Evolutionary conservation across 2,329 filamentous ascomycete genomes (phyloP).

Genomic region (Penicillium hordei): DNA sequence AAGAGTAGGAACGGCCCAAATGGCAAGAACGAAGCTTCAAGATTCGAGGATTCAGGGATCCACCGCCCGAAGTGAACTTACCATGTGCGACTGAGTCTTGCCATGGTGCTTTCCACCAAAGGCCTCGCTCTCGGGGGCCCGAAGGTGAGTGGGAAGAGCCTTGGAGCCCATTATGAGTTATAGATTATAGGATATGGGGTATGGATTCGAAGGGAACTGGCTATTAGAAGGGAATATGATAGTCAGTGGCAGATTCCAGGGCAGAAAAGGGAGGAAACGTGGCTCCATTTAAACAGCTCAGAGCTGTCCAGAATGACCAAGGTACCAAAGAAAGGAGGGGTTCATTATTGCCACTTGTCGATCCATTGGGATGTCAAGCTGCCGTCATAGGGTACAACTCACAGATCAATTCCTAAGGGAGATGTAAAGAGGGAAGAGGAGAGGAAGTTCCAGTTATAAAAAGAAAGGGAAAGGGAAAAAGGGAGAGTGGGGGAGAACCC

Average conservation of each 20-base stretch:
- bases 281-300: conserved; percentile 4
- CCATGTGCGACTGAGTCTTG: conserved; percentile 58
- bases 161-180: conserved; percentile 65
- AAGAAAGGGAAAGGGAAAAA: conserved; percentile 8
- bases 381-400: conserved; percentile 28
- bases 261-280: conserved; percentile 12
- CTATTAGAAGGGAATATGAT: conserved; percentile 1
- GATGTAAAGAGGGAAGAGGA: not conserved
- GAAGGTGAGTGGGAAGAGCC: conserved; percentile 81
- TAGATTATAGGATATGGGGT: not conserved
- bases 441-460: not conserved
- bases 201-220: conserved; percentile 8
- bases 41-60: not conserved
- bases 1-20: not conserved
- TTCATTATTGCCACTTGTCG: conserved; percentile 28
- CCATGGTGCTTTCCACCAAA: conserved; percentile 53
- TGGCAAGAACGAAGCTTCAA: not conserved
- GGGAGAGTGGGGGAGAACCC: conserved; percentile 2
- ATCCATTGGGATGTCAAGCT: conserved; percentile 32
- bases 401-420: not conserved
- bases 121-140: conserved; percentile 47
- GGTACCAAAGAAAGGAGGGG: conserved; percentile 12
- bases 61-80: conserved; percentile 40
- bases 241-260: not conserved
- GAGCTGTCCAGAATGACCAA: not conserved